A percentile compares a stretch with the other conserved stretches of the same genome.
Evolutionary conservation across 1,284 basidiomycete species (phyloP).

Genomic region (Cystobasidium slooffiae): DNA sequence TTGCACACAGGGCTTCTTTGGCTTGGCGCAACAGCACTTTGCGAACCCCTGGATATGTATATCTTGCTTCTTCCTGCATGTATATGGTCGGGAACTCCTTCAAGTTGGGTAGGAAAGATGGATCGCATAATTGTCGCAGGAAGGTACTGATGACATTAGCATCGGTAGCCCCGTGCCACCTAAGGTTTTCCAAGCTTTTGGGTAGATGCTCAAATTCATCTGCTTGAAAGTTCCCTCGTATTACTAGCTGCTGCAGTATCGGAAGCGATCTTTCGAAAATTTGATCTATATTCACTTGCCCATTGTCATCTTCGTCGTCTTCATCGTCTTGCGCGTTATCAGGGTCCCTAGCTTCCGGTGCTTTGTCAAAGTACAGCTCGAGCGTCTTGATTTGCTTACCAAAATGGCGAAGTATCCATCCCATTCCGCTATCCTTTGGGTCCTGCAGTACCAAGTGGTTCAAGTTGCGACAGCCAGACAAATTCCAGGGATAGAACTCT

Average conservation of each 20-base stretch:
- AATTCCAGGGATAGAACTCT: too few species aligned
- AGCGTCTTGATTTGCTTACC: too few species aligned
- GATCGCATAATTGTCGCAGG: background rate
- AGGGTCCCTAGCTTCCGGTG: too few species aligned
- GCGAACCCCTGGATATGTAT: conserved; percentile 1
- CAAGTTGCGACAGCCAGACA: too few species aligned
- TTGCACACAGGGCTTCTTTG: background rate
- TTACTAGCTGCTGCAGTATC: background rate
- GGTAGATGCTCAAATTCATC: background rate
- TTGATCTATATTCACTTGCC: background rate
- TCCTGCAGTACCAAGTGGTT: too few species aligned
- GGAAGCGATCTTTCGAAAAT: background rate
- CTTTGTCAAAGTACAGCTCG: too few species aligned
- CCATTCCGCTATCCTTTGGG: too few species aligned
- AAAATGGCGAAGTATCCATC: too few species aligned
- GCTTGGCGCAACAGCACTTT: background rate
- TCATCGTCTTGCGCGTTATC: too few species aligned
- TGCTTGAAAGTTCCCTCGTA: background rate
- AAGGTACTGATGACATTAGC: background rate
- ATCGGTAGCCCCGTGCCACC: background rate
- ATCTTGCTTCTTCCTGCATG: conserved; percentile 3
- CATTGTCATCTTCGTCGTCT: background rate
- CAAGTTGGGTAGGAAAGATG: background rate
- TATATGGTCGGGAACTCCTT: background rate
- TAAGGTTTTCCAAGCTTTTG: background rate